Percentiles rank a stretch among this genome's conserved stretches.
phyloP scores from a whole-genome alignment of 2,329 filamentous ascomycete species.

The Fusarium annulatum region DNA sequence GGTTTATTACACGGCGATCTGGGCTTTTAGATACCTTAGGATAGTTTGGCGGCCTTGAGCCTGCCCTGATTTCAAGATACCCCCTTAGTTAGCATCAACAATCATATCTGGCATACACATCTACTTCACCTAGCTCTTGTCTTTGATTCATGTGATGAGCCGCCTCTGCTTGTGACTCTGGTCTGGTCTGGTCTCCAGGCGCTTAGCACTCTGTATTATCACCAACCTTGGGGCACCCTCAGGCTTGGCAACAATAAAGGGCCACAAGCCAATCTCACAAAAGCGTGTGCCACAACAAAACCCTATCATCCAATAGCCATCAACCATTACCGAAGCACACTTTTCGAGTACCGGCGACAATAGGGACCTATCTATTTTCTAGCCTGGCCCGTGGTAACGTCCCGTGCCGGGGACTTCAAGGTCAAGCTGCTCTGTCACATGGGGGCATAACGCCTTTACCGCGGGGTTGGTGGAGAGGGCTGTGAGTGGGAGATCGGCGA shows the following conservation, averaged over 20 bases:
- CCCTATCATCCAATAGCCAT: slow-evolving; percentile 17
- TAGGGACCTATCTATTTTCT: slow-evolving; percentile 24
- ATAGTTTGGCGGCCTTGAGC: slow-evolving; percentile 34
- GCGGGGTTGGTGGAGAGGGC: slow-evolving; percentile 12
- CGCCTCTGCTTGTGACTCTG: slow-evolving; percentile 11
- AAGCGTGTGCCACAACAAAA: slow-evolving; percentile 21
- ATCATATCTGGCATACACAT: slow-evolving; percentile 22
- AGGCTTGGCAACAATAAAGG: slow-evolving; percentile 11
- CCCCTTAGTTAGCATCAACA: slow-evolving; percentile 34
- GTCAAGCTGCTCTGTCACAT: slow-evolving; percentile 29
- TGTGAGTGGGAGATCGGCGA: slow-evolving; percentile 30
- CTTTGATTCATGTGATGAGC: slow-evolving; percentile 24
- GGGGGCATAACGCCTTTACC: slow-evolving; percentile 28
- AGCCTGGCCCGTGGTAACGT: slow-evolving; percentile 32
- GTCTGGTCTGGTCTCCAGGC: background rate
- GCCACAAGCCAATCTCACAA: slow-evolving; percentile 6
- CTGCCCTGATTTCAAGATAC: slow-evolving; percentile 40
- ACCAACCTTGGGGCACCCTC: background rate
- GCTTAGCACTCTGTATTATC: background rate
- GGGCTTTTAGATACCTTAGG: slow-evolving; percentile 40
- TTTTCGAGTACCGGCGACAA: slow-evolving; percentile 21
- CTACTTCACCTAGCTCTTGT: background rate
- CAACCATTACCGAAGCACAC: slow-evolving; percentile 5
- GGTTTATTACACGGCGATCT: slow-evolving; percentile 28
- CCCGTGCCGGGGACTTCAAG: slow-evolving; percentile 26